phyloP scores from a whole-genome alignment of 1,139 yeast species.

The Lodderomyces beijingensis region DNA sequence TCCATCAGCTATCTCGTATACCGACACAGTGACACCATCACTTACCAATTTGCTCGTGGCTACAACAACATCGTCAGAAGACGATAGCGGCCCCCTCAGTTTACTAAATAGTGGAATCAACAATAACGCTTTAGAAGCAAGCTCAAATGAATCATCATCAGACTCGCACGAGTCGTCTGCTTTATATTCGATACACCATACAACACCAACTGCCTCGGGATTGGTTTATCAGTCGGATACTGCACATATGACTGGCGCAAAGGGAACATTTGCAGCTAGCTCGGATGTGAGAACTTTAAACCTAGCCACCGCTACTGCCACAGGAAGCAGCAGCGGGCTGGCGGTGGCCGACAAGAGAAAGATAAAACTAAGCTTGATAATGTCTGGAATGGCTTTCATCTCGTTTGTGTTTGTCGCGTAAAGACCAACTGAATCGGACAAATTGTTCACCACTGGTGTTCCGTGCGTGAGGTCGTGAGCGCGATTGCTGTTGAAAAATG shows the following conservation, averaged over 20 bases:
- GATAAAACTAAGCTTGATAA: neutral
- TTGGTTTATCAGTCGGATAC: constrained; percentile 8
- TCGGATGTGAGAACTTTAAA: constrained; percentile 11
- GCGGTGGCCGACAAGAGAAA: neutral
- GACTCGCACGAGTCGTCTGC: too few relatives aligned
- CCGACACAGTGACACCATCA: constrained; percentile 12
- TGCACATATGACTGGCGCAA: constrained; percentile 6
- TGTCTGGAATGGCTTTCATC: constrained; percentile 1
- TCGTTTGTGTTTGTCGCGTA: neutral
- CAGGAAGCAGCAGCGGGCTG: neutral
- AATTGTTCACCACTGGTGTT: neutral
- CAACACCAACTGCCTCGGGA: constrained; percentile 1
- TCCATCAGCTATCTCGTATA: too few relatives aligned
- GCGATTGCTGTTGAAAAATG: too few relatives aligned
- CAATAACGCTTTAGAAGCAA: constrained; percentile 2
- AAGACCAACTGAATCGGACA: neutral
- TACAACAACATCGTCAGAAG: constrained; percentile 5
- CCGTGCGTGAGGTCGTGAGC: too few relatives aligned
- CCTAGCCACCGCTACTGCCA: constrained; percentile 1
- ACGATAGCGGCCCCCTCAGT: constrained; percentile 3
- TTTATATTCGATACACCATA: too few relatives aligned
- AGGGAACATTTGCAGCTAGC: constrained; percentile 10
- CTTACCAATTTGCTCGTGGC: constrained; percentile 10
- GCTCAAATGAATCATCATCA: constrained; percentile 1
- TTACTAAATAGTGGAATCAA: neutral